These are phyloP conservation scores for Venturia asperata DNA, from an alignment of 2,329 filamentous ascomycete genomes.

Conservation along the genomic window DNA sequence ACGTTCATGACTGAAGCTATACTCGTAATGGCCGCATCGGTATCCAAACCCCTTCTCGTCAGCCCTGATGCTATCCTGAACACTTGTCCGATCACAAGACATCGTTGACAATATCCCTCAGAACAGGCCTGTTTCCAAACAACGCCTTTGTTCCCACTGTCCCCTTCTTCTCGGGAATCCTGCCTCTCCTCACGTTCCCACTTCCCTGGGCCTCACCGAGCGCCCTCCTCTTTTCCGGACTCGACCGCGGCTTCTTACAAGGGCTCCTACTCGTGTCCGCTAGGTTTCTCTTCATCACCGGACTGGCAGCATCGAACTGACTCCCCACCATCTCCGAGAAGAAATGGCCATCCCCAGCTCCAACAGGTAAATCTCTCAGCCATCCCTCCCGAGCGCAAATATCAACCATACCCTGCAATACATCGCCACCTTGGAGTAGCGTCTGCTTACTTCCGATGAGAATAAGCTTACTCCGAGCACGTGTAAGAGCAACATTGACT, in stretches of 20 bases:
- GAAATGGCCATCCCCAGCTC: constrained; percentile 59
- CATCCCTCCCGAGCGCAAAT: constrained; percentile 74
- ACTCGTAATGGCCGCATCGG: neutral
- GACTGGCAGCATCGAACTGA: constrained; percentile 28
- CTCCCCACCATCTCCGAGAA: constrained; percentile 51
- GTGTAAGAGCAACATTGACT: constrained; percentile 92
- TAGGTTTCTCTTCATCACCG: neutral
- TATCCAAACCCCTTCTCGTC: neutral
- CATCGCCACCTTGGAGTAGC: constrained; percentile 56
- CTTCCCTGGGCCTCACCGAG: neutral
- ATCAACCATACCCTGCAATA: constrained; percentile 67
- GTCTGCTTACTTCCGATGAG: constrained; percentile 79
- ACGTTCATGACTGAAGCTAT: neutral
- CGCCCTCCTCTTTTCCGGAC: neutral
- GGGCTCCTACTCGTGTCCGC: neutral
- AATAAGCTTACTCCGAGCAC: constrained; percentile 85
- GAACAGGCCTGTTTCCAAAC: constrained; percentile 58
- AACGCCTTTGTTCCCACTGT: constrained; percentile 50
- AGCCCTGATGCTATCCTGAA: neutral
- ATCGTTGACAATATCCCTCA: constrained; percentile 74
- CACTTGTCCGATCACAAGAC: neutral
- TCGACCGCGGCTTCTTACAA: neutral
- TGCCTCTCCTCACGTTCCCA: constrained; percentile 30
- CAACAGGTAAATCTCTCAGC: constrained; percentile 63
- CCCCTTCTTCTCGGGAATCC: constrained; percentile 53